These are phyloP conservation scores for Olyra latifolia DNA, from an alignment of 176 grass and related monocot species.

Conservation along the genomic window DNA sequence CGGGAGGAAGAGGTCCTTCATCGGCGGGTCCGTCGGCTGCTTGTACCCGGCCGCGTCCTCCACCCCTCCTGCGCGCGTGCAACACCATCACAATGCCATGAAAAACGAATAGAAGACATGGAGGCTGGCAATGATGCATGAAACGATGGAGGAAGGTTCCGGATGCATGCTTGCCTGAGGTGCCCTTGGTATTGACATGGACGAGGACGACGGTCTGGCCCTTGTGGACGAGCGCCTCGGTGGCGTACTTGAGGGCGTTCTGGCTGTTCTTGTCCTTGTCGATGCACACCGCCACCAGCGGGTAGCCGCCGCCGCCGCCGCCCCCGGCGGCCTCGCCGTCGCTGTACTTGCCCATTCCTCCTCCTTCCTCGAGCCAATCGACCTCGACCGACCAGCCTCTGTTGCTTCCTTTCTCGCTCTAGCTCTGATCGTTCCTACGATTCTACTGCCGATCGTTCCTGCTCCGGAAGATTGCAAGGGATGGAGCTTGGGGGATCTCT, in stretches of 20 bases:
- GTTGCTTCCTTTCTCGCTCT: not conserved
- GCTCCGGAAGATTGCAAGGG: not conserved
- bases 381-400: not conserved
- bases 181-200: conserved; percentile 69
- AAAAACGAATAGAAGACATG: too few relatives aligned
- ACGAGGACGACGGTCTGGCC: conserved; percentile 81
- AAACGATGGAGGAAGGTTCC: too few relatives aligned
- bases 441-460: not conserved
- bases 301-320: conserved; percentile 34
- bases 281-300: conserved; percentile 82
- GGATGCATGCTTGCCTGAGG: conserved; percentile 44
- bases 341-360: conserved; percentile 57
- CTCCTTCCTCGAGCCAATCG: not conserved
- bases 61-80: conserved; percentile 7
- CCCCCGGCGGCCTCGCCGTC: conserved; percentile 25
- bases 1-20: conserved; percentile 78
- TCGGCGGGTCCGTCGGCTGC: conserved; percentile 54
- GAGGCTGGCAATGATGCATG: too few relatives aligned
- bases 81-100: not conserved
- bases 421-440: conserved; percentile 2
- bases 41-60: conserved; percentile 63
- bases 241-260: conserved; percentile 73
- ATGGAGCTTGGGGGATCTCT: conserved; percentile 13
- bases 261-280: conserved; percentile 87
- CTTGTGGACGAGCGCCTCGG: conserved; percentile 54